A percentile compares a stretch with the other conserved stretches of the same genome.
Evolutionary conservation across 2,329 filamentous ascomycete genomes (phyloP).

Genomic region (Alternaria ventricosa): DNA sequence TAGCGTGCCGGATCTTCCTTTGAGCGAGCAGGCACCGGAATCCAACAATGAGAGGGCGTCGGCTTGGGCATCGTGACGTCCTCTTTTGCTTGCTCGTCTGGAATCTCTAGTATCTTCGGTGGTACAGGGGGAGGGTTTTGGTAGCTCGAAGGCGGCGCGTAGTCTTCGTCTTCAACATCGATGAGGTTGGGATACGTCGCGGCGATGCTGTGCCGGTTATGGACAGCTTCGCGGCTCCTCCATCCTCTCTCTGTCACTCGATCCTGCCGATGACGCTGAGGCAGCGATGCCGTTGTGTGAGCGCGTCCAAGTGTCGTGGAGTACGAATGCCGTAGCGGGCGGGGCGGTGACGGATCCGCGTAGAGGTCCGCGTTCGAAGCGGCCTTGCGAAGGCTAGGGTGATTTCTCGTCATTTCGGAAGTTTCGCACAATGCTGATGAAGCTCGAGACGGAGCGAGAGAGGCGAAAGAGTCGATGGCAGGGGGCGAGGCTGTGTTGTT

Average conservation of each 20-base stretch:
- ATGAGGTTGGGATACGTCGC: conserved; percentile 39
- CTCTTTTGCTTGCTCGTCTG: conserved; percentile 4
- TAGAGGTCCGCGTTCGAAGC: conserved; percentile 48
- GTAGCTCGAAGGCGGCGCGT: conserved; percentile 17
- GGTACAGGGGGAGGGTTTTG: conserved; percentile 48
- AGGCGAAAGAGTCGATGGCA: neutral
- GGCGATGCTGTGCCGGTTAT: conserved; percentile 40
- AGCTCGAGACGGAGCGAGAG: neutral
- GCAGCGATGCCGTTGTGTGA: conserved; percentile 37
- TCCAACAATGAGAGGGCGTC: conserved; percentile 26
- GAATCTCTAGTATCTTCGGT: conserved; percentile 44
- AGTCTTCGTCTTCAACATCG: conserved; percentile 40
- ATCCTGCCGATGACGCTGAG: conserved; percentile 30
- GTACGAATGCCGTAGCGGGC: conserved; percentile 33
- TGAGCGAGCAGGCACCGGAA: conserved; percentile 19
- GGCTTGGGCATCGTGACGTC: conserved; percentile 11
- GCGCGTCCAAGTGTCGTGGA: conserved; percentile 39
- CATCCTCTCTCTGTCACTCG: conserved; percentile 14
- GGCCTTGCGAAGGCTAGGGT: conserved; percentile 45
- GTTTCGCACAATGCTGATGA: neutral
- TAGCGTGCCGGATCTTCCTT: conserved; percentile 57
- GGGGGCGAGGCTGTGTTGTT: conserved; percentile 5
- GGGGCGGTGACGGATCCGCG: conserved; percentile 41
- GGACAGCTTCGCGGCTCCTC: conserved; percentile 13
- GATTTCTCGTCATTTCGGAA: conserved; percentile 46